phyloP scores from a whole-genome alignment of 352 stramenopile species.

The Phytophthora palmivora region DNA sequence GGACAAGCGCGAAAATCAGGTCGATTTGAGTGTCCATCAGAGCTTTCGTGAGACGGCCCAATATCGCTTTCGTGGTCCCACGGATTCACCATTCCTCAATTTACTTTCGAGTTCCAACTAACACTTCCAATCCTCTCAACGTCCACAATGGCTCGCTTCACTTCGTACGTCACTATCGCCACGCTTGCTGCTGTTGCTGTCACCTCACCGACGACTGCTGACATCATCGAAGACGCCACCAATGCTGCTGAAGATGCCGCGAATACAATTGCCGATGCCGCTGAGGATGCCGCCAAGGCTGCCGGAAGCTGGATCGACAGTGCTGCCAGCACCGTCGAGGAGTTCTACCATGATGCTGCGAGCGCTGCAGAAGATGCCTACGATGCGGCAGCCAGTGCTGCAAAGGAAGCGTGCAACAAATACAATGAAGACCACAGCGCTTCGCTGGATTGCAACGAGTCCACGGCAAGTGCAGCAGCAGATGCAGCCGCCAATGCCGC shows the following conservation, averaged over 20 bases:
- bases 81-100: constrained; percentile 18
- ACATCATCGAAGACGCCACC: constrained; percentile 33
- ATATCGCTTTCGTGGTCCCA: neutral
- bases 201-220: constrained; percentile 7
- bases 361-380: constrained; percentile 31
- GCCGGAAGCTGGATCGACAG: constrained; percentile 33
- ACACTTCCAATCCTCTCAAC: constrained; percentile 1
- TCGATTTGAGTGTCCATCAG: constrained; percentile 3
- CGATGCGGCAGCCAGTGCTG: constrained; percentile 19
- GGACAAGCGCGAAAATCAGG: constrained; percentile 6
- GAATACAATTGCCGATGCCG: constrained; percentile 22
- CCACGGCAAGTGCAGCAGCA: constrained; percentile 29
- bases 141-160: constrained; percentile 24
- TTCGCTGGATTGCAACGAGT: constrained; percentile 22
- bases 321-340: constrained; percentile 30
- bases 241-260: constrained; percentile 28
- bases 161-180: constrained; percentile 18
- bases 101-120: constrained; percentile 24
- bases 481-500: constrained; percentile 23
- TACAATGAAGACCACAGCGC: constrained; percentile 29
- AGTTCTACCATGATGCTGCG: constrained; percentile 29
- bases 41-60: constrained; percentile 3
- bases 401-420: constrained; percentile 25
- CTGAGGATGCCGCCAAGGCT: constrained; percentile 22
- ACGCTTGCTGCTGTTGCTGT: constrained; percentile 16